Percentiles rank a stretch among this genome's conserved stretches.
These are phyloP conservation scores for Nigrograna mackinnonii DNA, from an alignment of 2,329 filamentous ascomycete genomes.

Conservation along the genomic window DNA sequence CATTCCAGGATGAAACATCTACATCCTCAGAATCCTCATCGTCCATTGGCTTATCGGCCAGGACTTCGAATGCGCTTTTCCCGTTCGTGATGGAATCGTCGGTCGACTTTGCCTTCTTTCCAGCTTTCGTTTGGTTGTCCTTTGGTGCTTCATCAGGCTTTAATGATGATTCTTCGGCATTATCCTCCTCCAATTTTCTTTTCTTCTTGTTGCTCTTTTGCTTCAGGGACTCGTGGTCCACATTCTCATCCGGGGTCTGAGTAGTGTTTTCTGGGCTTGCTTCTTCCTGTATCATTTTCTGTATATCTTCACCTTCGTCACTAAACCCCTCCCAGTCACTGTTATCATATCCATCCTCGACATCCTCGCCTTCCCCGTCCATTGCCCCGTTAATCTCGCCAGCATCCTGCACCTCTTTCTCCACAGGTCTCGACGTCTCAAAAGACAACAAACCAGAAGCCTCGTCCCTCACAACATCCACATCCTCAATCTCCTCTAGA, in stretches of 20 bases:
- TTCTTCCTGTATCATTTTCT: constrained; percentile 48
- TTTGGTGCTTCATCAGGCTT: constrained; percentile 7
- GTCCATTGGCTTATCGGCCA: constrained; percentile 55
- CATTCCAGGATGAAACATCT: constrained; percentile 79
- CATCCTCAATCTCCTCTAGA: constrained; percentile 87
- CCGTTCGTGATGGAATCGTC: constrained; percentile 20
- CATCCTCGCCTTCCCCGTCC: constrained; percentile 2
- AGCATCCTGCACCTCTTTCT: background rate
- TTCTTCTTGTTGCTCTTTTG: background rate
- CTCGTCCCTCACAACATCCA: constrained; percentile 72
- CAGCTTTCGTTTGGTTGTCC: constrained; percentile 4
- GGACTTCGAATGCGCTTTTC: constrained; percentile 55
- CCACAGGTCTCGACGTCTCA: constrained; percentile 25
- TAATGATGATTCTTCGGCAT: too few relatives aligned
- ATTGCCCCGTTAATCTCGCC: constrained; percentile 18
- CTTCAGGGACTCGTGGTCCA: background rate
- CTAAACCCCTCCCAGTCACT: constrained; percentile 32
- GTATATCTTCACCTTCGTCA: constrained; percentile 15
- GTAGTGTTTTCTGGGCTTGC: background rate
- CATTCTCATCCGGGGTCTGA: background rate
- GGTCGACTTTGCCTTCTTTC: constrained; percentile 28
- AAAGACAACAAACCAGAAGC: constrained; percentile 55
- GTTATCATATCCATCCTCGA: constrained; percentile 12
- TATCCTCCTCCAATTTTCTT: background rate
- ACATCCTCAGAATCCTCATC: constrained; percentile 62